Evolutionary conservation across 2,329 filamentous ascomycete species (phyloP), one percentile per base, ranked within the genome.

Genomic region (Alternaria panax): DNA sequence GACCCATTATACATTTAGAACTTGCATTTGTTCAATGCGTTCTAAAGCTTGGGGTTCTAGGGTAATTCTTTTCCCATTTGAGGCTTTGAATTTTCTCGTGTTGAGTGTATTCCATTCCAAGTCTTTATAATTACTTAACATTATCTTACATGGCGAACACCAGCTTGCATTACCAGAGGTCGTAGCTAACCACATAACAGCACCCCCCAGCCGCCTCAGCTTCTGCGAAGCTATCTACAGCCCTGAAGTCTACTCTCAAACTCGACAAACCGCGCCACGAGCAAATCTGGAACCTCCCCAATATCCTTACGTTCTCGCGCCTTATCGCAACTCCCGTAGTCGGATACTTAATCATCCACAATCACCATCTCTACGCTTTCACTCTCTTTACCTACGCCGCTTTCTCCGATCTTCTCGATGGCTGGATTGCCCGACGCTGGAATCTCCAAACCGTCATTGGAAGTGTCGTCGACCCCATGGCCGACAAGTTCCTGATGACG

Each of bases 201-300:
- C 52, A 57, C 25, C 59, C 45, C 28, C 12, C 27, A 38, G 28
- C 38, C 12, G 45, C 61, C 7, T 60, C 66, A 27, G 45, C 68
- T 7, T 65, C 69, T 20, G 52, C 69, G 32, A 70, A 64, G 43
- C 64, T 74, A 14, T 63, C 71, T 18, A 56, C 66, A 60, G 73
- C 72, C 24, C 59, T 77, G 7, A 74, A 73, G 38, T 66, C 72
- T 8, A 73, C 67, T 18, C 63, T 76, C 50, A 73, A 71, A 50
- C 62, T 76, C 48, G 65, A 71, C 60, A 68, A 64, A 18, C 64
- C 67, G 41, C 75, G 82, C 8, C 78, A 83, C 12, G 95, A 99
- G 80, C 93, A 99, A 75, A 97, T 99, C 74, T 97, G 96, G 82
- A 99, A 92, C 34, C 75, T 99, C n/a, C 95, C 95, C 40, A 99